Evolutionary conservation across 164 flowering plant species (phyloP).

Genomic region (Umbellularia californica): DNA sequence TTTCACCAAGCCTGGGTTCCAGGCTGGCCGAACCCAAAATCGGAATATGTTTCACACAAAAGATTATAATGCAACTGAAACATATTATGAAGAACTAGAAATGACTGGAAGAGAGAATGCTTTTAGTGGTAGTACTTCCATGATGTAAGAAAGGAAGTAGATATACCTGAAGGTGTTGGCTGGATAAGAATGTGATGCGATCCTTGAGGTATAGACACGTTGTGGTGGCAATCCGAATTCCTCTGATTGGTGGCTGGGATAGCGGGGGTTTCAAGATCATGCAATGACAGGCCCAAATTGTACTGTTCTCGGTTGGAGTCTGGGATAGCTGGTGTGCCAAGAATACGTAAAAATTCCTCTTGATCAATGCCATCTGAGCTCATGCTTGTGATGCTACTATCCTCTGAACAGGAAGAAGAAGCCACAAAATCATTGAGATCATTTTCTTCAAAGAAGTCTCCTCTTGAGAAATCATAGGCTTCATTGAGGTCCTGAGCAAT

Average conservation of each 20-base stretch:
- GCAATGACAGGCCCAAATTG: not conserved
- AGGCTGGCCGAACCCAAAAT: too few relatives aligned
- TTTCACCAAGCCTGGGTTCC: too few relatives aligned
- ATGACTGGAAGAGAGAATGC: not conserved
- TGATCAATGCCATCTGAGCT: not conserved
- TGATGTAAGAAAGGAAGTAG: not conserved
- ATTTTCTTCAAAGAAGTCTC: not conserved
- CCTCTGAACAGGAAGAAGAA: not conserved
- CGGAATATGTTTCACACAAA: not conserved
- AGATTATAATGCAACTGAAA: not conserved
- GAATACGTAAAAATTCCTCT: not conserved
- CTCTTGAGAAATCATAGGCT: not conserved
- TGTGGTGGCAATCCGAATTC: conserved; percentile 20
- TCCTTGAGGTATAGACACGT: conserved; percentile 12
- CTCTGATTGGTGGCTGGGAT: not conserved
- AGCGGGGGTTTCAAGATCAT: too few relatives aligned
- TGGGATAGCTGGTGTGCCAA: not conserved
- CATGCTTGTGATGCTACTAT: not conserved
- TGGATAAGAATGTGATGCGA: conserved; percentile 21
- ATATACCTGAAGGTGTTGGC: conserved; percentile 35
- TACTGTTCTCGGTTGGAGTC: too few relatives aligned
- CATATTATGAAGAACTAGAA: not conserved
- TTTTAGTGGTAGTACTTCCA: too few relatives aligned
- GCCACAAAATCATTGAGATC: not conserved
- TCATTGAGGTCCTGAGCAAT: not conserved